Percentiles rank a stretch among this genome's conserved stretches.
Conservation (phyloP, 1,139 yeast genomes). For the Nematodospora anomalae region DNA sequence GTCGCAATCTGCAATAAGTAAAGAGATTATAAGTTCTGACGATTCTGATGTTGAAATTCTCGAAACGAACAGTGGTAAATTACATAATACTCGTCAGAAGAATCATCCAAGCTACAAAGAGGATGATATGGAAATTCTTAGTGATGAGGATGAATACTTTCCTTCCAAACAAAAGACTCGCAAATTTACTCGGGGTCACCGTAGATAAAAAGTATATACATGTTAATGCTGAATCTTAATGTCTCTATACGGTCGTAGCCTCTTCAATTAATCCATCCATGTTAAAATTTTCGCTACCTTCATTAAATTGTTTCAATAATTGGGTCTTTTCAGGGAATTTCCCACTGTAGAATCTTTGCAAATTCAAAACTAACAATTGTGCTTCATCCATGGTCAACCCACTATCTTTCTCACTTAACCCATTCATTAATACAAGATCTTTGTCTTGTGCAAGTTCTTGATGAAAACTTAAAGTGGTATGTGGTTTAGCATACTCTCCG, state of each 20-base stretch:
- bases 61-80: conserved; percentile 6
- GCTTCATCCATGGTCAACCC: conserved; percentile 69
- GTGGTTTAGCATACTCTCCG: conserved; percentile 91
- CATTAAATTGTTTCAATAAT: conserved; percentile 65
- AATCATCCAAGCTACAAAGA: conserved; percentile 6
- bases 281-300: conserved; percentile 62
- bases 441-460: conserved; percentile 67
- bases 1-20: conserved; percentile 3
- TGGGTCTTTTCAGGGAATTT: conserved; percentile 48
- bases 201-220: conserved; percentile 6
- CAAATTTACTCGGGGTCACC: conserved; percentile 5
- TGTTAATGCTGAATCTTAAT: conserved; percentile 1
- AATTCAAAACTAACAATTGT: conserved; percentile 70
- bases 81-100: background rate
- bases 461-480: conserved; percentile 87
- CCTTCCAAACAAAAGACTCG: conserved; percentile 7
- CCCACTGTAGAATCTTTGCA: conserved; percentile 85
- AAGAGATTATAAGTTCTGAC: conserved; percentile 9
- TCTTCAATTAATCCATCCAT: conserved; percentile 68
- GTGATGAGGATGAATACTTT: conserved; percentile 16
- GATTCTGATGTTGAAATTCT: conserved; percentile 16
- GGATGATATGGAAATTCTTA: conserved; percentile 13
- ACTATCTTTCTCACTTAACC: conserved; percentile 73
- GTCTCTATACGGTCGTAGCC: conserved; percentile 50
- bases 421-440: conserved; percentile 80